These are phyloP conservation scores for Polychaeton citri DNA, from an alignment of 2,329 filamentous ascomycete genomes.

Conservation along the genomic window DNA sequence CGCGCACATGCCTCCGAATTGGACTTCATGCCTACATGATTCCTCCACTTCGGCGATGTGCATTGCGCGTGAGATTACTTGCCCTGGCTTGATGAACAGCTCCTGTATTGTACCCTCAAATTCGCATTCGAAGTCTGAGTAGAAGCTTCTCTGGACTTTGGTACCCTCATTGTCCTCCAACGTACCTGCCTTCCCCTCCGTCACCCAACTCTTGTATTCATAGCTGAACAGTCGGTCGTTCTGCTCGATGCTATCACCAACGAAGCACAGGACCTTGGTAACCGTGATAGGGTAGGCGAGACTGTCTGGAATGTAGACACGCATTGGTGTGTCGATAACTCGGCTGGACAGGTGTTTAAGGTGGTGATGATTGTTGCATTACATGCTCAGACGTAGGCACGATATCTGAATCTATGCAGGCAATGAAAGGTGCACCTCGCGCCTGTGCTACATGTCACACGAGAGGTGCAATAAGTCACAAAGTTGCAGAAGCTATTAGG, in stretches of 20 bases:
- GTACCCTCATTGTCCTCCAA: conserved; percentile 58
- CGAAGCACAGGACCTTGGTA: conserved; percentile 64
- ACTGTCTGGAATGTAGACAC: conserved; percentile 33
- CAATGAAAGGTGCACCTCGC: no score
- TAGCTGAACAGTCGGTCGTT: conserved; percentile 75
- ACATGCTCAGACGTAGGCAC: not conserved
- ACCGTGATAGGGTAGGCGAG: conserved; percentile 91
- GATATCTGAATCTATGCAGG: not conserved
- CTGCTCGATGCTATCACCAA: conserved; percentile 62
- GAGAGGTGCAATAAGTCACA: no score
- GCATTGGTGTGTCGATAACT: conserved; percentile 23
- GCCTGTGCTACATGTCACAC: not conserved
- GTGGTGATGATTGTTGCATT: not conserved
- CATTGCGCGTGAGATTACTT: conserved; percentile 43
- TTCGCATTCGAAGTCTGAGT: conserved; percentile 69
- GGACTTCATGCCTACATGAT: conserved; percentile 77
- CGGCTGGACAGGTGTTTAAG: not conserved
- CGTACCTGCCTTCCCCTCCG: conserved; percentile 37
- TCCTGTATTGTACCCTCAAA: conserved; percentile 64
- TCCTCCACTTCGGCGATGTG: conserved; percentile 69
- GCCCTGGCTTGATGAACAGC: conserved; percentile 60
- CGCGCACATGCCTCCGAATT: conserved; percentile 81
- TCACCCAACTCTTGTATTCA: conserved; percentile 64
- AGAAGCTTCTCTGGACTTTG: conserved; percentile 55
- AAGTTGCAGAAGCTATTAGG: no score